Evolutionary conservation across 148 eudicot species (phyloP).

Genomic region (Nepenthes gracilis): DNA sequence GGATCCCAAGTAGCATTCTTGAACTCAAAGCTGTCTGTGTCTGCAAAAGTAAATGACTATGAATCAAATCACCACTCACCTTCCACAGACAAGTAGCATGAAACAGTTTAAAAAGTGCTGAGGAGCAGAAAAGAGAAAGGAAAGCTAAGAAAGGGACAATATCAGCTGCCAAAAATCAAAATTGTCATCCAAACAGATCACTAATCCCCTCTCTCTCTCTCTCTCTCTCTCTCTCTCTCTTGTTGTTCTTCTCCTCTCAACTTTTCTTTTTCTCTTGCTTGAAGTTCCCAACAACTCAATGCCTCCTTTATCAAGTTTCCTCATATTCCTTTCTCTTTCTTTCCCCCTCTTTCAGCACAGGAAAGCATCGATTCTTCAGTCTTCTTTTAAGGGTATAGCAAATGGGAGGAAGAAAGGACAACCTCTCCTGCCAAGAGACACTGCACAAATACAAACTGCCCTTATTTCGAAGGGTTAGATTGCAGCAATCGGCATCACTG

Average conservation of each 20-base stretch:
- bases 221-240: not conserved
- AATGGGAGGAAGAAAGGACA: slow-evolving; percentile 15
- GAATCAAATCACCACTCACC: slow-evolving; percentile 7
- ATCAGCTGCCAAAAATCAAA: too few species aligned
- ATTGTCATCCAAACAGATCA: too few species aligned
- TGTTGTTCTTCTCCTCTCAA: slow-evolving; percentile 7
- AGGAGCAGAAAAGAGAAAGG: not conserved
- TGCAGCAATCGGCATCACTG: not conserved
- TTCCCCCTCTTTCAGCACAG: slow-evolving; percentile 49
- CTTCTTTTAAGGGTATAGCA: slow-evolving; percentile 19
- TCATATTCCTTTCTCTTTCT: slow-evolving; percentile 54
- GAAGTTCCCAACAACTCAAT: slow-evolving; percentile 46
- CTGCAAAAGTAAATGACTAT: not conserved
- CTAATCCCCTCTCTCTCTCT: not conserved
- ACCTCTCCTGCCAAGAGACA: slow-evolving; percentile 31
- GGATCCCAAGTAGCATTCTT: slow-evolving; percentile 2
- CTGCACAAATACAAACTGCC: slow-evolving; percentile 5
- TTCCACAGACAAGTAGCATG: slow-evolving; percentile 24
- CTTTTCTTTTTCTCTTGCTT: slow-evolving; percentile 45
- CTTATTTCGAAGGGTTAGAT: slow-evolving; percentile 16
- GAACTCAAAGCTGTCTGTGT: slow-evolving; percentile 3
- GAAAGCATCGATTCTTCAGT: slow-evolving; percentile 71
- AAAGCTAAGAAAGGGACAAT: too few species aligned
- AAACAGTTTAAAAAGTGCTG: slow-evolving; percentile 5
- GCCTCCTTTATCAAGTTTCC: slow-evolving; percentile 80